Base-by-base conservation (phyloP, 78 protist genomes). In the Dictyostelium firmibasis region DNA sequence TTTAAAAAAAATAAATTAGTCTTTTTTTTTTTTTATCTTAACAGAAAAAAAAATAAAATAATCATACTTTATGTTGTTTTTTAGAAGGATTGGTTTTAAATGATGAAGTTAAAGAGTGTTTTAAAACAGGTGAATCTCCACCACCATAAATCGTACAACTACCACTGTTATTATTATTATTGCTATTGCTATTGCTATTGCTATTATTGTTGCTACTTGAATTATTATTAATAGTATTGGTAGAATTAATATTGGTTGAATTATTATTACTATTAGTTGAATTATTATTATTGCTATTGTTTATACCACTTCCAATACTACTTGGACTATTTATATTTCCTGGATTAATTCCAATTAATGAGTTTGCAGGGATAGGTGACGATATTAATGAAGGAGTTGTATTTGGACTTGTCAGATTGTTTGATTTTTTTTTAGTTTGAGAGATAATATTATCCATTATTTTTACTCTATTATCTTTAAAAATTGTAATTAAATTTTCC, bases 391-490 rank as follows among this genome's bases (percentile, higher is more conserved):
- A 50, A 3, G 83, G 43, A 2, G 84, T 14, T 38, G 72, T 38
- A 4, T 69, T 53, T 5, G 92, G 84, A 50, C 72, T 31, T 33
- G 77, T 13, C 6, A 83, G 50, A 0, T 82, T 27, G 16, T 20
- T 74, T 0, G 36, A 11, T 18, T 77, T 86, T 86, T 29, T 76
- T 36, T 77, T 86, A 47, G 92, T 35, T 75, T 81, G 69, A 13
- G 88, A 64, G 13, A 53, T 76, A 27, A 86, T 76, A 62, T 86
- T 86, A 31, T 86, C 82, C 92, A 86, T 86, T 53, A 86, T 86
- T 76, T 14, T 86, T n/a, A 35, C 27, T 60, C 92, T 86, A 31
- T 86, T 86, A 60, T 86, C 92, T 77, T 86, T 86, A 38, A 86
- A 86, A 16, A 38, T 14, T 38, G 43, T 38, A 8, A 86, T 44